Evolutionary conservation across 2,329 filamentous ascomycete species (phyloP).

Genomic region (Hypoxylon sp.): DNA sequence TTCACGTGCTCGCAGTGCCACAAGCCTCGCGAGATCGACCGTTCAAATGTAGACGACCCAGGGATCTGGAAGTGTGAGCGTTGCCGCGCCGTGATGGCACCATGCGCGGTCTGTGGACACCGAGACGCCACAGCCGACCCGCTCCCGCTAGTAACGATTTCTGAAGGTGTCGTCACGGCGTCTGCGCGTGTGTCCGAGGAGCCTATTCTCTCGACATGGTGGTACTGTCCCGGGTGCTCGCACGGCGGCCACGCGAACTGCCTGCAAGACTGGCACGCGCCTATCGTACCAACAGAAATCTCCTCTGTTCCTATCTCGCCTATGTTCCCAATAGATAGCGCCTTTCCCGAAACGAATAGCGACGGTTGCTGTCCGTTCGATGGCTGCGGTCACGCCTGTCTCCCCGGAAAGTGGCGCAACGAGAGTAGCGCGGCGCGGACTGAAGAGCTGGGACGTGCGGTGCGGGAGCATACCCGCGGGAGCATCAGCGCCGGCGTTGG

Average conservation of each 20-base stretch:
- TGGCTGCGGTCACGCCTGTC: constrained; percentile 75
- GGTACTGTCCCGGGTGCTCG: constrained; percentile 74
- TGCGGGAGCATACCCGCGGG: constrained; percentile 60
- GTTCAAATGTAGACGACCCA: constrained; percentile 58
- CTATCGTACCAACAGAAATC: constrained; percentile 44
- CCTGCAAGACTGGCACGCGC: constrained; percentile 71
- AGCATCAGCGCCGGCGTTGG: constrained; percentile 40
- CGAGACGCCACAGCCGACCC: constrained; percentile 62
- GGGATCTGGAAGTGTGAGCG: constrained; percentile 72
- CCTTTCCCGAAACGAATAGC: constrained; percentile 59
- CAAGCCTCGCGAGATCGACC: constrained; percentile 69
- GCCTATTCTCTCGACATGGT: constrained; percentile 66
- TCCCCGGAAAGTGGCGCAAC: constrained; percentile 70
- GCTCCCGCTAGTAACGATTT: constrained; percentile 47
- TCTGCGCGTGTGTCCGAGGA: constrained; percentile 41
- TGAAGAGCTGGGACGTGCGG: constrained; percentile 67
- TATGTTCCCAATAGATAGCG: constrained; percentile 44
- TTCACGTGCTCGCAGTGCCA: constrained; percentile 70
- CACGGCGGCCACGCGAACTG: constrained; percentile 75
- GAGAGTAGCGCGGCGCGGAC: constrained; percentile 62
- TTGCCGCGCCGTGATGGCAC: constrained; percentile 67
- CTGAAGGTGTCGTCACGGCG: constrained; percentile 44
- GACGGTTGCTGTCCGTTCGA: constrained; percentile 76
- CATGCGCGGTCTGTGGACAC: constrained; percentile 73
- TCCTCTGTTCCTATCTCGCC: constrained; percentile 14